These are phyloP conservation scores for Coccinonectria pachysandricola DNA, from an alignment of 2,329 filamentous ascomycete species.

Conservation along the genomic window DNA sequence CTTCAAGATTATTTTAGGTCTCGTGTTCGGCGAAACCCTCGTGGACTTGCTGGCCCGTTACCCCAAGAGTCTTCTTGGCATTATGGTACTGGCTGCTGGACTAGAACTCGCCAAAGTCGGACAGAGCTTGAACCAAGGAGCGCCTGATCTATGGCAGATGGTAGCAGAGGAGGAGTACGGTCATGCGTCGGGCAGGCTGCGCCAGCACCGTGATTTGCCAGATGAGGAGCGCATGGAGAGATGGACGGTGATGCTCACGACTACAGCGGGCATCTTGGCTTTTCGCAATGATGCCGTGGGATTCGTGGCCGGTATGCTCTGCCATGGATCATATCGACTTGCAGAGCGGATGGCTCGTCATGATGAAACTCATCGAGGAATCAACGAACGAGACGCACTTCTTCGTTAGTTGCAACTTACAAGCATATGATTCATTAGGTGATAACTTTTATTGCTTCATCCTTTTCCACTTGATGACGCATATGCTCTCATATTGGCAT, in stretches of 20 bases:
- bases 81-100: conserved; percentile 86
- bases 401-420: conserved; percentile 13
- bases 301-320: conserved; percentile 71
- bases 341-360: conserved; percentile 31
- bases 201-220: conserved; percentile 41
- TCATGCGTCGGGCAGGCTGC: conserved; percentile 20
- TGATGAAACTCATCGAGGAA: conserved; percentile 23
- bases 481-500: too few species aligned
- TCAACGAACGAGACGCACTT: conserved; percentile 22
- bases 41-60: conserved; percentile 60
- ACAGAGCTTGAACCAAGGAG: conserved; percentile 68
- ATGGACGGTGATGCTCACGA: conserved; percentile 87
- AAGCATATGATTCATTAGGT: conserved; percentile 1
- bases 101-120: conserved; percentile 81
- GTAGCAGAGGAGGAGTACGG: conserved; percentile 28
- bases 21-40: conserved; percentile 66
- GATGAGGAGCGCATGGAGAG: conserved; percentile 62
- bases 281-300: conserved; percentile 88
- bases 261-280: conserved; percentile 68
- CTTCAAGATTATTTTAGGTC: conserved; percentile 64
- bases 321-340: conserved; percentile 57
- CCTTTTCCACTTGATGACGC: conserved; percentile 1
- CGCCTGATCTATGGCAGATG: conserved; percentile 47
- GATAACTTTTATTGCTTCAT: background rate
- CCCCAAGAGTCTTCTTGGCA: conserved; percentile 65